Evolutionary conservation across 2,329 filamentous ascomycete genomes (phyloP).

Genomic region (Exophiala sp.): DNA sequence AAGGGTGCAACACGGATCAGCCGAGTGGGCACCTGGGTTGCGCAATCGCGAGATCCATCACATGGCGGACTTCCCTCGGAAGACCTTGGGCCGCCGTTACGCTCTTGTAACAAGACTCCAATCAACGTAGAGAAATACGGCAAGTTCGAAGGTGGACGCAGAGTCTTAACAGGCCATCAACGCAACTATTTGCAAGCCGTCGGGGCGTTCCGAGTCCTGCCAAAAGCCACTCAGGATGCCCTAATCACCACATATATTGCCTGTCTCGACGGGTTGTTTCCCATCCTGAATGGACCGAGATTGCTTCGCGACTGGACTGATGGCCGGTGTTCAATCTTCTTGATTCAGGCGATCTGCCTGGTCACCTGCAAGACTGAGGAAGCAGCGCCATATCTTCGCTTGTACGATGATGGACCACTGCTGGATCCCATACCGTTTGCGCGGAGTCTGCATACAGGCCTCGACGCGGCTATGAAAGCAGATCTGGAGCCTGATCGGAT

Average conservation of each 20-base stretch:
- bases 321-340: slow-evolving; percentile 33
- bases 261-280: slow-evolving; percentile 38
- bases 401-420: slow-evolving; percentile 32
- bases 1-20: slow-evolving; percentile 23
- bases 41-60: slow-evolving; percentile 17
- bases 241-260: slow-evolving; percentile 37
- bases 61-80: slow-evolving; percentile 17
- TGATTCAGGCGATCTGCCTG: slow-evolving; percentile 40
- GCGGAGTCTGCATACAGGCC: slow-evolving; percentile 36
- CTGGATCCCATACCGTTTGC: slow-evolving; percentile 38
- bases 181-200: slow-evolving; percentile 29
- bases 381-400: slow-evolving; percentile 34
- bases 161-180: slow-evolving; percentile 27
- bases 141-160: slow-evolving; percentile 25
- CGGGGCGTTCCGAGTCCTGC: slow-evolving; percentile 31
- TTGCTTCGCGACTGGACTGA: slow-evolving; percentile 29
- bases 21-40: slow-evolving; percentile 28
- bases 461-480: slow-evolving; percentile 38
- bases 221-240: slow-evolving; percentile 32
- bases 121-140: slow-evolving; percentile 29
- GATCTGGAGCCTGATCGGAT: slow-evolving; percentile 37
- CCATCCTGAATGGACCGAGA: slow-evolving; percentile 34
- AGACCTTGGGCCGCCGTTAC: slow-evolving; percentile 13
- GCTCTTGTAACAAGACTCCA: slow-evolving; percentile 25
- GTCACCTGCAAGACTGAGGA: slow-evolving; percentile 38